Percentiles rank a stretch among this genome's conserved stretches.
These are phyloP conservation scores for Russula olivacea DNA, from an alignment of 768 basidiomycete genomes.

Conservation along the genomic window DNA sequence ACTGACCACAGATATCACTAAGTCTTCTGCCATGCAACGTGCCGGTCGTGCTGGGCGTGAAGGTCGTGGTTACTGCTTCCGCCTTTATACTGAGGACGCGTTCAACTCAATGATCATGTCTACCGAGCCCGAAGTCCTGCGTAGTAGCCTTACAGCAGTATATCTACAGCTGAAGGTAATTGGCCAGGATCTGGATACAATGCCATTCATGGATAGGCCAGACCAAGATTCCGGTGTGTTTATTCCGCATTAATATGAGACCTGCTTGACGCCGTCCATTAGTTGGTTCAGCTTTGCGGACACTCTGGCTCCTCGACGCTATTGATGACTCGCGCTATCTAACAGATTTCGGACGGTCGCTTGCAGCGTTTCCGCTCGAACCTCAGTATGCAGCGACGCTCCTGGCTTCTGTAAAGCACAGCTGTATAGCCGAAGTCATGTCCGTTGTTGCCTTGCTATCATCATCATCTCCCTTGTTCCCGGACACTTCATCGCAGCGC, in stretches of 20 bases:
- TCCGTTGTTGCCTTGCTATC: conserved; percentile 82
- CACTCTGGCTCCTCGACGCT: conserved; percentile 75
- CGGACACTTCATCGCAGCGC: conserved; percentile 69
- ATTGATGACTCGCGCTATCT: conserved; percentile 59
- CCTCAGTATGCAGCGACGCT: conserved; percentile 74
- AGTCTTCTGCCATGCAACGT: conserved; percentile 90
- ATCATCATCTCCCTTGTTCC: conserved; percentile 72
- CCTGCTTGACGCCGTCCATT: not conserved
- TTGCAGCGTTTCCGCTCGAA: conserved; percentile 93
- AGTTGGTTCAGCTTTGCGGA: conserved; percentile 62
- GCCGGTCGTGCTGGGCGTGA: conserved; percentile 96
- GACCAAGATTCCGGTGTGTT: conserved; percentile 67
- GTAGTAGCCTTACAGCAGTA: conserved; percentile 78
- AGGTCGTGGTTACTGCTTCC: conserved; percentile 83
- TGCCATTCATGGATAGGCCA: conserved; percentile 88
- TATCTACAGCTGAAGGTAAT: conserved; percentile 83
- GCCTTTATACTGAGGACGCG: conserved; percentile 82
- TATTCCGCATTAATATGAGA: not conserved
- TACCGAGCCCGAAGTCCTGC: conserved; percentile 84
- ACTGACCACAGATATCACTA: conserved; percentile 73
- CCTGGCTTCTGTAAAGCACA: conserved; percentile 65
- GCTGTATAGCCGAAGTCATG: conserved; percentile 73
- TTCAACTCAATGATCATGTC: conserved; percentile 62
- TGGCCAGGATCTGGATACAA: conserved; percentile 68
- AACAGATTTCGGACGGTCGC: conserved; percentile 69